phyloP scores from a whole-genome alignment of 2,329 filamentous ascomycete species.

The Claviceps sp. region DNA sequence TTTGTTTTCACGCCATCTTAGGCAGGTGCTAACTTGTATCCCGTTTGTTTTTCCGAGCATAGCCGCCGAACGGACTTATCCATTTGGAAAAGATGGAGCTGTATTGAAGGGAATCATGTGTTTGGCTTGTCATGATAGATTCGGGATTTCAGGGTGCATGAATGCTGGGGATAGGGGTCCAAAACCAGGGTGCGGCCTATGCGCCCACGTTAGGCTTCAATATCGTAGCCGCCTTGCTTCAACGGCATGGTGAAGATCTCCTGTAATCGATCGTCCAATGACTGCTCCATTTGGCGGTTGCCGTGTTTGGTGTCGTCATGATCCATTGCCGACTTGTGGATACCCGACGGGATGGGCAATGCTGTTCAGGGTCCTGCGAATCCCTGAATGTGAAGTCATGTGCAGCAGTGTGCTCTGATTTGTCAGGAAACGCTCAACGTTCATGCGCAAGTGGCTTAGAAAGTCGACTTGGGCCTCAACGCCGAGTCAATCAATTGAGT shows the following conservation, averaged over 20 bases:
- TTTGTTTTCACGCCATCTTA: background rate
- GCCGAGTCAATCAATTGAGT: no score
- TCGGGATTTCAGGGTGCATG: background rate
- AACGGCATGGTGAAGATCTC: background rate
- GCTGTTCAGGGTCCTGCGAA: background rate
- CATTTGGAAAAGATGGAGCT: slow-evolving; percentile 43
- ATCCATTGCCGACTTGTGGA: background rate
- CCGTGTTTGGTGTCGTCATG: background rate
- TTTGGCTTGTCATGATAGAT: background rate
- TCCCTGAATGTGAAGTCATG: background rate
- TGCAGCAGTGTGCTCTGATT: no score
- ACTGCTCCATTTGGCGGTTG: background rate
- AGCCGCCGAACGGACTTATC: slow-evolving; percentile 53
- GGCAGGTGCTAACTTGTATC: background rate
- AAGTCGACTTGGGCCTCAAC: no score
- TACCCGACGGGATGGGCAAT: background rate
- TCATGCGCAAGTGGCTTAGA: no score
- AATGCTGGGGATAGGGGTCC: background rate
- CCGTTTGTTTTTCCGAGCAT: background rate
- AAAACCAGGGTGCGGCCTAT: background rate
- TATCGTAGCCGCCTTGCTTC: background rate
- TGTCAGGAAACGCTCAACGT: no score
- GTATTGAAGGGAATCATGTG: slow-evolving; percentile 10
- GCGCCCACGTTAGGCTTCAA: background rate
- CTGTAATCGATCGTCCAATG: background rate